Evolutionary conservation across 495 filamentous ascomycete genomes (phyloP).

Genomic region (Penicillium ucsense): DNA sequence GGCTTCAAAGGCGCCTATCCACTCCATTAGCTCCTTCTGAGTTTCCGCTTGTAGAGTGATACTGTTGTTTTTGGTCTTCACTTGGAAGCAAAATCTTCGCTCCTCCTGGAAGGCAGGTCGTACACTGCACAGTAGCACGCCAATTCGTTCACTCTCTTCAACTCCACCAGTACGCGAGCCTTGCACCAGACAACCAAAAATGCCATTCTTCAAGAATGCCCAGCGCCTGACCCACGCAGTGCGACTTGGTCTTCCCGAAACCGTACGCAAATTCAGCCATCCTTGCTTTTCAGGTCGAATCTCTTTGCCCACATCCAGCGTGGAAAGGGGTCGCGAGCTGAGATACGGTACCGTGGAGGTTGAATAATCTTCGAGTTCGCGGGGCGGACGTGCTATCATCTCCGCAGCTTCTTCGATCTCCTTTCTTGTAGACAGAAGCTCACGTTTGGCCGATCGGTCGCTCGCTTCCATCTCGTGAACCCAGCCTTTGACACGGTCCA

Average conservation of each 20-base stretch:
- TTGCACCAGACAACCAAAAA: conserved; percentile 93
- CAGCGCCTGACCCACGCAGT: conserved; percentile 82
- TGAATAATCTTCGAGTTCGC: conserved; percentile 90
- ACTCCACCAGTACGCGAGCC: conserved; percentile 75
- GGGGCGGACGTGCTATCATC: conserved; percentile 60
- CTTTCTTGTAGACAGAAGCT: conserved; percentile 67
- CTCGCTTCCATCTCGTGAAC: conserved; percentile 81
- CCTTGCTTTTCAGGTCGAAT: conserved; percentile 72
- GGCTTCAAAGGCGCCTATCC: conserved; percentile 84
- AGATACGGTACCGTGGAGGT: conserved; percentile 77
- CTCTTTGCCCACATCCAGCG: conserved; percentile 33
- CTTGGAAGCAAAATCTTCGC: conserved; percentile 92
- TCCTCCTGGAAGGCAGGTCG: conserved; percentile 88
- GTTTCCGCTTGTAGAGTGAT: conserved; percentile 89
- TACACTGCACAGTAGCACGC: conserved; percentile 85
- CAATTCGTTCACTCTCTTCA: conserved; percentile 91
- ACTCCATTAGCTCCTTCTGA: conserved; percentile 78
- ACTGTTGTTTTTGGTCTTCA: conserved; percentile 92
- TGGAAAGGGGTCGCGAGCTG: conserved; percentile 58
- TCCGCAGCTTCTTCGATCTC: conserved; percentile 77
- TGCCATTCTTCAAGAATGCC: conserved; percentile 91
- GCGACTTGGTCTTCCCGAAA: conserved; percentile 79
- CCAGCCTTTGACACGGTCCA: conserved; percentile 88
- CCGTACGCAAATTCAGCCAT: conserved; percentile 77
- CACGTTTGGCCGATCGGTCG: conserved; percentile 67